Evolutionary conservation across 2,329 filamentous ascomycete genomes (phyloP), one percentile per base, ranked within the genome.

Genomic region (Nannizziopsis barbatae): DNA sequence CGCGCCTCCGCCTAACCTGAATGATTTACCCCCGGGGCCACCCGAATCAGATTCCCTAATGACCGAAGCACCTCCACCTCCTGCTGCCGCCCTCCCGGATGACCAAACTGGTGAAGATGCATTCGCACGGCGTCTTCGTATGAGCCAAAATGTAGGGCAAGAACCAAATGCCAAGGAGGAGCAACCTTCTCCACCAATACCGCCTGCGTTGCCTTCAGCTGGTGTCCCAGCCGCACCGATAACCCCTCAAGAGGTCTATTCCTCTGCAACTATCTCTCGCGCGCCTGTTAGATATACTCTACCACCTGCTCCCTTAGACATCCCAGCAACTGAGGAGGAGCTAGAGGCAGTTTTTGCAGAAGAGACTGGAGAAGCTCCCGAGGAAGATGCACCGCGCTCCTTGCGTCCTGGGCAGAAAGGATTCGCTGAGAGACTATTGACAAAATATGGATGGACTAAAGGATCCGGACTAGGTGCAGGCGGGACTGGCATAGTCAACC

Each of bases 391-490:
- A 15, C 66, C 72, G 30, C 77, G 78, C 33, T 82, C 81, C 37
- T 77, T 71, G 49, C 79, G 81, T 2, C 87, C 88, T 0, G 86
- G 87, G 12, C 85, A 94, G 64, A 77, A 81, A 55, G 85, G 83
- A 45, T 95, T 95, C 64, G 92, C 87, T 0, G 79, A 88, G 56
- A 83, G 88, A 31, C 77, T 96, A 49, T 87, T 98, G 80, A 77
- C 80, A 52, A 96, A 95, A 63, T 92, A 95, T 68, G 92, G 92
- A 48, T 96, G 89, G 86, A 83, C 81, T 32, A 83, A 89, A 60
- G 92, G 92, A 18, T 77, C 83, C 53, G 92, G 92, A 15, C 78
- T 98, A 3, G 92, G 92, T 56, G 88, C 86, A 12, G 77, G 82
- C 53, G 80, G 80, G 30, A 80, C 81, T 18, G 92, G 92, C 52